Evolutionary conservation across 495 filamentous ascomycete species (phyloP).

Genomic region (Daldinia bambusicola): DNA sequence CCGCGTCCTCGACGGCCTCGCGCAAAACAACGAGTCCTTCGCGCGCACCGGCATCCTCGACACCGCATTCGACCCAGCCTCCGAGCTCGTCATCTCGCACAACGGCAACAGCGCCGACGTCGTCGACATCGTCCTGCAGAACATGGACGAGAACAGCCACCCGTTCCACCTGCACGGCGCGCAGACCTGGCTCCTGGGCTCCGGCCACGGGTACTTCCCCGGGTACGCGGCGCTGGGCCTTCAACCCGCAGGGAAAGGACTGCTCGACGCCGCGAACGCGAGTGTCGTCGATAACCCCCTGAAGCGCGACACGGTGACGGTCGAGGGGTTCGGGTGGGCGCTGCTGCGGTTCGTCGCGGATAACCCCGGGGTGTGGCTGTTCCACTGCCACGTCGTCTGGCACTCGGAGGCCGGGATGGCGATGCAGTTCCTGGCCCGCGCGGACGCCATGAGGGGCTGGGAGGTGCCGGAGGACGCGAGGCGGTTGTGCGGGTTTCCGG

Average conservation of each 20-base stretch:
- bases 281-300: conserved; percentile 42
- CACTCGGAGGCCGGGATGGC: conserved; percentile 67
- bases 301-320: conserved; percentile 53
- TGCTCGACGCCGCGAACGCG: conserved; percentile 30
- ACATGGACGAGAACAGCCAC: conserved; percentile 69
- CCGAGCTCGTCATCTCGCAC: conserved; percentile 58
- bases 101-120: conserved; percentile 51
- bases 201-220: conserved; percentile 64
- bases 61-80: conserved; percentile 58
- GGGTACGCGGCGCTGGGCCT: conserved; percentile 49
- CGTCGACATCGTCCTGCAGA: conserved; percentile 73
- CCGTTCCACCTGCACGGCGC: conserved; percentile 75
- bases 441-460: conserved; percentile 57
- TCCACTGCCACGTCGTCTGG: conserved; percentile 68
- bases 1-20: conserved; percentile 59
- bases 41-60: conserved; percentile 59
- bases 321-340: conserved; percentile 55
- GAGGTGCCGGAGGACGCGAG: conserved; percentile 56
- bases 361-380: conserved; percentile 64
- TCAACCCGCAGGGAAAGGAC: conserved; percentile 38
- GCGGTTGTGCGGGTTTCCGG: conserved; percentile 51
- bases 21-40: conserved; percentile 60
- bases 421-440: conserved; percentile 66
- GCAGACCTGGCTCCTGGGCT: conserved; percentile 66
- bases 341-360: conserved; percentile 58